These are phyloP conservation scores for Inga laurina DNA, from an alignment of 306 rosid species.

Conservation along the genomic window DNA sequence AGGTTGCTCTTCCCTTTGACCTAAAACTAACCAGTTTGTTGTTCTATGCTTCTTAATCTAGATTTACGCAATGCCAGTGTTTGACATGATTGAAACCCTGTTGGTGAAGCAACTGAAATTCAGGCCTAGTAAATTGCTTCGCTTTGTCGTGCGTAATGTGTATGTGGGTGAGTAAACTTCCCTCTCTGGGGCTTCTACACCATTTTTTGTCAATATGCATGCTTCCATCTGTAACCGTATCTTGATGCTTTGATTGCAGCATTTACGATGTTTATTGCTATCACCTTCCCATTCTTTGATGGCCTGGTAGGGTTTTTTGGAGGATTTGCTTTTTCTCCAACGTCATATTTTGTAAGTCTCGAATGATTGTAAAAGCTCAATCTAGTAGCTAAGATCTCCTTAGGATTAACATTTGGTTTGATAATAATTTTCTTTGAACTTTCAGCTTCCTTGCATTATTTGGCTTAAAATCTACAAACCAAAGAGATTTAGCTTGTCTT, in stretches of 20 bases:
- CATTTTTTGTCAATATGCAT: neutral
- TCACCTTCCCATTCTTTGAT: constrained; percentile 85
- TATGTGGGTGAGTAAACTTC: constrained; percentile 74
- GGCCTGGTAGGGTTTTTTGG: constrained; percentile 81
- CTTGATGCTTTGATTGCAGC: constrained; percentile 47
- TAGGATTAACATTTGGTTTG: neutral
- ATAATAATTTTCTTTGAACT: constrained; percentile 5
- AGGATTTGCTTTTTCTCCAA: constrained; percentile 93
- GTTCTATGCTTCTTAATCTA: constrained; percentile 23
- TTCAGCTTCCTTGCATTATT: constrained; percentile 89
- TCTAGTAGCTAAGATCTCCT: neutral
- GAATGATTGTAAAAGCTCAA: neutral
- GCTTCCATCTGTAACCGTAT: neutral
- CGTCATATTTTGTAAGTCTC: constrained; percentile 77
- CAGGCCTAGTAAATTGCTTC: constrained; percentile 53
- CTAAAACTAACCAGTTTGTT: neutral
- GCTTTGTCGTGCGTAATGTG: constrained; percentile 61
- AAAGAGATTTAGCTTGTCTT: constrained; percentile 66
- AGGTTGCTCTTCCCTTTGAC: neutral
- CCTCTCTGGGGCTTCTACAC: neutral
- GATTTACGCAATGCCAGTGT: constrained; percentile 90
- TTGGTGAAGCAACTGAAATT: constrained; percentile 67
- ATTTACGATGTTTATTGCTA: constrained; percentile 70
- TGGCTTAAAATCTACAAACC: constrained; percentile 85
- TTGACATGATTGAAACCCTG: constrained; percentile 85